These are phyloP conservation scores for Annulohypoxylon bovei DNA, from an alignment of 495 filamentous ascomycete species.

Conservation along the genomic window DNA sequence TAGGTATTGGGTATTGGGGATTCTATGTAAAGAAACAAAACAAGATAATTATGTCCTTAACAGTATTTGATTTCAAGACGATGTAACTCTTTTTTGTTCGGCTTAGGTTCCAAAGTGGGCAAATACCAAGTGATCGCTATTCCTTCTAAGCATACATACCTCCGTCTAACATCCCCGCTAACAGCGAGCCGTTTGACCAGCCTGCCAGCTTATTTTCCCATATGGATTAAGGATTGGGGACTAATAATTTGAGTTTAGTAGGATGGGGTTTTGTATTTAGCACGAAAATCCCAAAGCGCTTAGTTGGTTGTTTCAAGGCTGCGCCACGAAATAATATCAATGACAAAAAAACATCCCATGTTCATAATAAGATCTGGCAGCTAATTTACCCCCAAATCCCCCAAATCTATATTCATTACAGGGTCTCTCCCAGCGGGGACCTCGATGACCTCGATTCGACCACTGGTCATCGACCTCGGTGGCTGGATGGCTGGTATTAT, in stretches of 20 bases:
- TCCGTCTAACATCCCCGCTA: conserved; percentile 11
- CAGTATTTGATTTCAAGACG: conserved; percentile 18
- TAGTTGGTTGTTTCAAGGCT: background rate
- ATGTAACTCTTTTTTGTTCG: conserved; percentile 30
- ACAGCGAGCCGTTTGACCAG: background rate
- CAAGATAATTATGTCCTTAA: conserved; percentile 15
- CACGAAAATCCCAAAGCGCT: conserved; percentile 19
- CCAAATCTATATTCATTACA: conserved; percentile 8
- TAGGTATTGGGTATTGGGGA: too few relatives aligned
- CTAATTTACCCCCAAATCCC: conserved; percentile 17
- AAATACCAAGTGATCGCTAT: conserved; percentile 33
- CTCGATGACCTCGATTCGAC: conserved; percentile 13
- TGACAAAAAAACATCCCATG: background rate
- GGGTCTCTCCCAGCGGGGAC: background rate
- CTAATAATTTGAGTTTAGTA: conserved; percentile 10
- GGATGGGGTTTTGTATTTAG: conserved; percentile 13
- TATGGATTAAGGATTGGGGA: background rate
- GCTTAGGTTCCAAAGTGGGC: conserved; percentile 16
- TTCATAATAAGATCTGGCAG: conserved; percentile 6
- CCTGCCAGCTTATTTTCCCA: background rate
- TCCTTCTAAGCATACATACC: conserved; percentile 26
- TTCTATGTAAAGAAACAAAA: conserved; percentile 10
- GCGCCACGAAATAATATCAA: conserved; percentile 22
- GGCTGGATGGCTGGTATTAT: conserved; percentile 16
- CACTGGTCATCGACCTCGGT: background rate